Conservation (phyloP, 805 yeast genomes). For the Yamadazyma philogaea region DNA sequence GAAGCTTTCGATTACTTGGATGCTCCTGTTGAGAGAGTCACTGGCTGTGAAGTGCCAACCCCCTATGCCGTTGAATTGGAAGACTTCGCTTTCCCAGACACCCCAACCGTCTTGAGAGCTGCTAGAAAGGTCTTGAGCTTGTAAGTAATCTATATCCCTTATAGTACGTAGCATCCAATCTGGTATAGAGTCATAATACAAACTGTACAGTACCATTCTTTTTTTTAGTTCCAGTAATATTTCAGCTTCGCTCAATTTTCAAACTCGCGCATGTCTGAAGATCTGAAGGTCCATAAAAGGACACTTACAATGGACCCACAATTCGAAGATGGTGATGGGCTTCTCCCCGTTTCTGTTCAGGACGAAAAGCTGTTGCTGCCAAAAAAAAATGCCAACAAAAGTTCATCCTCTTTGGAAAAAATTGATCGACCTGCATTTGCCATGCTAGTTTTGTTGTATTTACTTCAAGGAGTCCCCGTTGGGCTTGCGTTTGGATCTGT, state of each 20-base stretch:
- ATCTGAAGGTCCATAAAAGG: slow-evolving; percentile 22
- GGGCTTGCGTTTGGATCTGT: slow-evolving; percentile 94
- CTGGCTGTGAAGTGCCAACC: slow-evolving; percentile 99
- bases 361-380: slow-evolving; percentile 11
- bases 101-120: slow-evolving; percentile 84
- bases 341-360: slow-evolving; percentile 25
- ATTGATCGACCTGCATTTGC: slow-evolving; percentile 72
- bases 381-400: slow-evolving; percentile 4
- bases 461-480: slow-evolving; percentile 94
- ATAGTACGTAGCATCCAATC: neutral
- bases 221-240: neutral
- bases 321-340: slow-evolving; percentile 32
- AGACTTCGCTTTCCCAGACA: slow-evolving; percentile 98
- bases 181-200: slow-evolving; percentile 8
- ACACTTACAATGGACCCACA: slow-evolving; percentile 12
- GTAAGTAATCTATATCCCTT: slow-evolving; percentile 24
- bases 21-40: slow-evolving; percentile 97
- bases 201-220: slow-evolving; percentile 5
- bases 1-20: slow-evolving; percentile 98
- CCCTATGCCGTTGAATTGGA: slow-evolving; percentile 96
- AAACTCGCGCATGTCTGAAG: slow-evolving; percentile 6
- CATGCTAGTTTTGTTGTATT: slow-evolving; percentile 68
- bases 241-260: neutral
- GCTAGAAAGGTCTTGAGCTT: slow-evolving; percentile 74
- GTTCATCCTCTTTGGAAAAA: slow-evolving; percentile 7